These are phyloP conservation scores for Spinacia oleracea DNA, from an alignment of 179 eudicot genomes.

Conservation along the genomic window DNA sequence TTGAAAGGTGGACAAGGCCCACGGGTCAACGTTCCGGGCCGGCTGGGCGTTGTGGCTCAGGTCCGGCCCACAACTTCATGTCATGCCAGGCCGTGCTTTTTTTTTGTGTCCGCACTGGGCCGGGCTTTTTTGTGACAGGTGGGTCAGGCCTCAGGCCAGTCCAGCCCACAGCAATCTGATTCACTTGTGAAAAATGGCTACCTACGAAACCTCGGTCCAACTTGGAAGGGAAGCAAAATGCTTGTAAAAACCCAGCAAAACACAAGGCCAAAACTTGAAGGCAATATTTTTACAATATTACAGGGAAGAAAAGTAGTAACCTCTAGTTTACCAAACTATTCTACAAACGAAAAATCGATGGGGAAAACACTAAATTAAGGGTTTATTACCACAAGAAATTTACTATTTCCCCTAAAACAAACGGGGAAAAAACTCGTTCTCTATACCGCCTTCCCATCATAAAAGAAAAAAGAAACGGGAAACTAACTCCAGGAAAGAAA, in stretches of 20 bases:
- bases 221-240: background rate
- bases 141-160: no score
- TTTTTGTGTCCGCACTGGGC: no score
- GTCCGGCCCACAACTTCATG: no score
- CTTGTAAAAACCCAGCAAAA: background rate
- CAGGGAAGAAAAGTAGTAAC: slow-evolving; percentile 11
- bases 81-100: no score
- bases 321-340: slow-evolving; percentile 12
- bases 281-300: slow-evolving; percentile 15
- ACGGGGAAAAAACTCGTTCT: background rate
- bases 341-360: slow-evolving; percentile 1
- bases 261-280: slow-evolving; percentile 7
- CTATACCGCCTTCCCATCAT: background rate
- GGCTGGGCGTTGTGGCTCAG: no score
- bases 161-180: no score
- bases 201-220: background rate
- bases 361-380: background rate
- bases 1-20: no score
- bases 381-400: slow-evolving; percentile 14
- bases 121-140: no score
- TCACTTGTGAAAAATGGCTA: background rate
- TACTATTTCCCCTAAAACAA: background rate
- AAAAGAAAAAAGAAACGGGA: background rate
- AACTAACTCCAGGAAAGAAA: background rate
- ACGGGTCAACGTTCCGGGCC: no score